Base-by-base conservation (phyloP, 371 early-diverging fungal genomes). In the Batrachochytrium dendrobatidis region DNA sequence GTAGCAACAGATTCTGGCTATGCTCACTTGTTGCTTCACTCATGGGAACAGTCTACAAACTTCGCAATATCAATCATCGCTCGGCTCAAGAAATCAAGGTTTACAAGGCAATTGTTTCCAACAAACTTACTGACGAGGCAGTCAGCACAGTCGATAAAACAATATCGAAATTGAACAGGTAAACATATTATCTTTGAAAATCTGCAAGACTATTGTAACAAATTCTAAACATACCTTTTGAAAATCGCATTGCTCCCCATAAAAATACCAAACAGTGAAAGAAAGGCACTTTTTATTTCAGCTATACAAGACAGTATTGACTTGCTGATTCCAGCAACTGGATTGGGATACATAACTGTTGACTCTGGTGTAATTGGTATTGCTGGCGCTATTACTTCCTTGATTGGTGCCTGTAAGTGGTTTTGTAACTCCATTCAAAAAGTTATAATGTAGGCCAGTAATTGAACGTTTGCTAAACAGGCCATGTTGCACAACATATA, bases 361-460 rank as follows among this genome's bases (percentile, higher is more conserved):
- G 76, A 76, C 34, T 45, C 53, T 35, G 76, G 76, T 28, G 53
- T 63, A 39, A 63, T 73, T 35, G 76, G 73, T 8, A 44, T 73
- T 18, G 62, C 61, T 34, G 76, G 76, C n/a, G 63, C 71, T 18
- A 44, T 67, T 48, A 72, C 76, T 25, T 63, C 71, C 17, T 34
- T 70, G 26, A 53, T 75, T 6, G 76, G 73, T 25, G 70, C 57
- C 51, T 69, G 69, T 73, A 63, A 62, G 48, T 17, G 7, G 8
- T 8, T 5, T 17, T 46, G 5, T 28, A 6, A 18, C 28, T 22
- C 8, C 48, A 46, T 46, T 6, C 48, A 6, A 39, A 15, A n/a
- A n/a, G n/a, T n/a, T n/a, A n/a, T n/a, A n/a, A n/a, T n/a, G n/a
- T n/a, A n/a, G n/a, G n/a, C n/a, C n/a, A n/a, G n/a, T n/a, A n/a